A percentile compares a stretch with the other conserved stretches of the same genome.
Conservation (phyloP, 768 basidiomycete species). For the Amanita jacksonii region DNA sequence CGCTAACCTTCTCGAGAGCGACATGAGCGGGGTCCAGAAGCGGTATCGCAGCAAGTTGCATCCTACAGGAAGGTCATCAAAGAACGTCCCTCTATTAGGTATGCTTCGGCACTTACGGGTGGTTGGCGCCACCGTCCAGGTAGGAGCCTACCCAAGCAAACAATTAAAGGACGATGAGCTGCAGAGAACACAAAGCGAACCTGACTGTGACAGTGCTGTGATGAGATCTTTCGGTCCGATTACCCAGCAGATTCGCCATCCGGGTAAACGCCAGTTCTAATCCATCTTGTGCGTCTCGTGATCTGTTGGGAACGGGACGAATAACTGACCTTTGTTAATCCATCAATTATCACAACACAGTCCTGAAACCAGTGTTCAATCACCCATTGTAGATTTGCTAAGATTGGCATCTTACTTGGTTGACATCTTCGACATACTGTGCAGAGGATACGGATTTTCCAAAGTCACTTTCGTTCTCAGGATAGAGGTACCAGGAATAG, state of each 20-base stretch:
- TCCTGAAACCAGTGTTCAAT: constrained; percentile 34
- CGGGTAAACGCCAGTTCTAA: constrained; percentile 91
- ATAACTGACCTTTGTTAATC: constrained; percentile 69
- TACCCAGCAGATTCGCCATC: constrained; percentile 94
- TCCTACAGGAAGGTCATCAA: constrained; percentile 25
- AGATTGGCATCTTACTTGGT: constrained; percentile 49
- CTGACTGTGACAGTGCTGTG: constrained; percentile 86
- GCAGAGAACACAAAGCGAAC: too few relatives aligned
- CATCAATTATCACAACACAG: constrained; percentile 79
- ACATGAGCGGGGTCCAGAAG: constrained; percentile 69
- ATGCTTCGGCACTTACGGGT: constrained; percentile 57
- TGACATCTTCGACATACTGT: constrained; percentile 77
- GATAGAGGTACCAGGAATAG: constrained; percentile 94
- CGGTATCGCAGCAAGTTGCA: constrained; percentile 84
- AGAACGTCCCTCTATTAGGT: not conserved
- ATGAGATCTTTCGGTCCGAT: constrained; percentile 84
- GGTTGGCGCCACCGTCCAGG: constrained; percentile 91
- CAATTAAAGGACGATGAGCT: too few relatives aligned
- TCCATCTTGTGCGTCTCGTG: constrained; percentile 1
- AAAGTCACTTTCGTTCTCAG: constrained; percentile 60
- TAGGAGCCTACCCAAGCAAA: constrained; percentile 64
- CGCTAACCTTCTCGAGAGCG: constrained; percentile 50
- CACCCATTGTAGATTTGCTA: constrained; percentile 1
- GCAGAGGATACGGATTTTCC: constrained; percentile 80
- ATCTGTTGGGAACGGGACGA: not conserved